Evolutionary conservation across 257 asterid genomes (phyloP).

Genomic region (Solanum chiquidenum): DNA sequence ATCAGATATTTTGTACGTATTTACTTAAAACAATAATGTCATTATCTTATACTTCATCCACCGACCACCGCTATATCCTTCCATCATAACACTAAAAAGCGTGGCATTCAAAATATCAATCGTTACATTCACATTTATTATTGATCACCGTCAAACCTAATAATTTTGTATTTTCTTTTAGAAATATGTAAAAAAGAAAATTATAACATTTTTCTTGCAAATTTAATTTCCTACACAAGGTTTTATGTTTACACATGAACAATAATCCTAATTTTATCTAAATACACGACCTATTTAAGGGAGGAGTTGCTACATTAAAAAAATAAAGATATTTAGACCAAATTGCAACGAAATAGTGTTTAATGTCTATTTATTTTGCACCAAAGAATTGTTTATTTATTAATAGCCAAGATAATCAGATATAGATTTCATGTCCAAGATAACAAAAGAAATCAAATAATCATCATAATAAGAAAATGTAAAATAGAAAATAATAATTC

Average conservation of each 20-base stretch:
- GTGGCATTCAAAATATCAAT: background rate
- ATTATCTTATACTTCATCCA: background rate
- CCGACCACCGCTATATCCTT: background rate
- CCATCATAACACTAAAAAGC: background rate
- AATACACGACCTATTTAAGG: background rate
- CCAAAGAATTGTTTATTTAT: background rate
- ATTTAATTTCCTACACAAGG: background rate
- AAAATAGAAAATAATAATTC: background rate
- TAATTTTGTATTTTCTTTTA: background rate
- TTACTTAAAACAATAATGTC: background rate
- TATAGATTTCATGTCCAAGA: background rate
- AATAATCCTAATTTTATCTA: background rate
- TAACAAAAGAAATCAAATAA: background rate
- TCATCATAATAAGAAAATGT: background rate
- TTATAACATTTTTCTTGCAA: background rate
- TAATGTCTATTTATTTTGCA: background rate
- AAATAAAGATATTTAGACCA: background rate
- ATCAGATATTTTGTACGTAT: rapidly evolving
- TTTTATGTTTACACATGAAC: background rate
- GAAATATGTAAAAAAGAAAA: background rate
- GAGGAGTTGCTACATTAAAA: background rate
- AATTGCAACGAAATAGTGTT: background rate
- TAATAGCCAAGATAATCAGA: background rate
- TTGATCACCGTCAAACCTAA: background rate
- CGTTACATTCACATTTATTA: background rate